phyloP scores from a whole-genome alignment of 768 basidiomycete genomes.

The Boletus sp. region DNA sequence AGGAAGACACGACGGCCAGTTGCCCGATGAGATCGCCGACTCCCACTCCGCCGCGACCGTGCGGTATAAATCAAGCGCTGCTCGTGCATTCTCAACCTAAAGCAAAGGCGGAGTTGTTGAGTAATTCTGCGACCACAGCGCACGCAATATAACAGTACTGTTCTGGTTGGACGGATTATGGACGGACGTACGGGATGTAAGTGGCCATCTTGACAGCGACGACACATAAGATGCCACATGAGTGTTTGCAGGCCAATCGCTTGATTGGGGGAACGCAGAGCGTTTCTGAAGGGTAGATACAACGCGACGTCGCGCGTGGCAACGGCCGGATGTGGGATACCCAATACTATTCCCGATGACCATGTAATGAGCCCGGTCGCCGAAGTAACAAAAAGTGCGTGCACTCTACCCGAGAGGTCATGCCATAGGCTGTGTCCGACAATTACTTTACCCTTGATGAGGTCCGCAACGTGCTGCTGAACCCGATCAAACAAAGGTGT shows the following conservation, averaged over 20 bases:
- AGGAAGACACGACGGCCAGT: slow-evolving; percentile 75
- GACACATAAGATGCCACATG: slow-evolving; percentile 78
- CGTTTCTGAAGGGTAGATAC: slow-evolving; percentile 75
- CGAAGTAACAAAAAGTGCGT: slow-evolving; percentile 1
- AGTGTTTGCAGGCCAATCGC: slow-evolving; percentile 73
- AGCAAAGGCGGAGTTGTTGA: slow-evolving; percentile 9
- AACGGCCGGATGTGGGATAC: slow-evolving; percentile 76
- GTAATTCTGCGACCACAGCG: slow-evolving; percentile 1
- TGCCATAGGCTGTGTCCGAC: slow-evolving; percentile 80
- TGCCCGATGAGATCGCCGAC: slow-evolving; percentile 47
- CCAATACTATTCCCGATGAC: slow-evolving; percentile 51
- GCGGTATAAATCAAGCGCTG: slow-evolving; percentile 48
- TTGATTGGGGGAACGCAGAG: slow-evolving; percentile 63
- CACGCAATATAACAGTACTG: neutral
- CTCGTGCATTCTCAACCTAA: slow-evolving; percentile 77
- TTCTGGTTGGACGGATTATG: neutral
- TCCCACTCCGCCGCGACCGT: slow-evolving; percentile 69
- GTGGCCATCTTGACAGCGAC: slow-evolving; percentile 70
- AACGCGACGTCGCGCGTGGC: slow-evolving; percentile 77
- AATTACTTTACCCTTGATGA: slow-evolving; percentile 67
- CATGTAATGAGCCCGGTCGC: slow-evolving; percentile 13
- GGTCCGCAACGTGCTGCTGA: slow-evolving; percentile 60
- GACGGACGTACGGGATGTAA: slow-evolving; percentile 61
- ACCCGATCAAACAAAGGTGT: slow-evolving; percentile 58
- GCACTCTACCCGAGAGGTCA: slow-evolving; percentile 64